Base-by-base conservation (phyloP, 352 stramenopile genomes). In the Blastocystis sp. region DNA sequence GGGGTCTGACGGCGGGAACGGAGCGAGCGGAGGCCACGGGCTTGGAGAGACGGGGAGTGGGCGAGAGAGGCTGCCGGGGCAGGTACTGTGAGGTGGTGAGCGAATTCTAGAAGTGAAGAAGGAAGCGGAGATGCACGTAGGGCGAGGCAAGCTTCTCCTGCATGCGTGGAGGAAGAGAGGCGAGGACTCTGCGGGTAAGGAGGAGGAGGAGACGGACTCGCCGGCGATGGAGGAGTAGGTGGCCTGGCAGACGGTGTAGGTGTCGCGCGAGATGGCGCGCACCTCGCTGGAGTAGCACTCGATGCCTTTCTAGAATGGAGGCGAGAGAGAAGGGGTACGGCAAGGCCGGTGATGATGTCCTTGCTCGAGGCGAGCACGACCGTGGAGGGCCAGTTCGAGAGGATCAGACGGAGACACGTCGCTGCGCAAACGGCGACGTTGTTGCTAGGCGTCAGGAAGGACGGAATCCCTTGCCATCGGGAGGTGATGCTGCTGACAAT, bases 201-300 rank as follows among this genome's bases (percentile, higher is more conserved):
- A 34, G 28, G 28, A 34, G 28, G 28, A 34, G 28, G 28, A 34
- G 11, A n/a, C 11, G 11, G 3, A 84, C 74, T 68, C 66, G 21
- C 34, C 21, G n/a, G 74, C 74, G 17, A 84, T 62, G 19, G 38
- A 38, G 24, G 74, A 57, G 42, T 84, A 84, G n/a, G 68, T 64
- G 11, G 17, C 28, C n/a, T 38, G 4, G 42, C 57, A 70, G 17
- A 57, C 17, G 6, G 24, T 2, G n/a, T 69, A 45, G 45, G 69
- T 84, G 3, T 11, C 43, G 4, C 43, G 59, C n/a, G 74, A 62
- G 9, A 45, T 84, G 10, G 28, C 43, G 2, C 60, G 45, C 4
- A 84, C 74, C 28, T 64, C 38, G 6, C 43, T 14, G 24, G 38
- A 69, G 34, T 84, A 84, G 54, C 74, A 69, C 14, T 54, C 40